Conservation (phyloP, 2,329 filamentous ascomycete genomes). For the Scedosporium apiospermum region DNA sequence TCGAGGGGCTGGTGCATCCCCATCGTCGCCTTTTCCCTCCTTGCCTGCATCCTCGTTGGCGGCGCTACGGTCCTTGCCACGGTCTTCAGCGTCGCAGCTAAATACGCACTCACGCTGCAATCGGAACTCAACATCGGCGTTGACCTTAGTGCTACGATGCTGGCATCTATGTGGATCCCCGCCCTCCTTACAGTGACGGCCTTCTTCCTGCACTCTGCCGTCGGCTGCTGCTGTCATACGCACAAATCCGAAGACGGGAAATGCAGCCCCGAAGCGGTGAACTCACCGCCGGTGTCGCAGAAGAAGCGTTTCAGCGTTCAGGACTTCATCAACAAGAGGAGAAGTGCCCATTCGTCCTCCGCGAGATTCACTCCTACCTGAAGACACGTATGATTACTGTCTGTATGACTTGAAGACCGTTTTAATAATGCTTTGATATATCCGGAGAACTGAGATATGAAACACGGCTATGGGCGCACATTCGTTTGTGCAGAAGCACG, state of each 20-base stretch:
- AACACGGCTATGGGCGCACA: background rate
- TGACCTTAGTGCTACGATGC: slow-evolving; percentile 62
- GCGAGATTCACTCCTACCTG: background rate
- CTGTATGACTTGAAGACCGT: background rate
- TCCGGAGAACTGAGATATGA: background rate
- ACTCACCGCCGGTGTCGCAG: background rate
- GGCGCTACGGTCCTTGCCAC: slow-evolving; percentile 69
- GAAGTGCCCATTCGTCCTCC: slow-evolving; percentile 1
- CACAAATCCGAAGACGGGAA: background rate
- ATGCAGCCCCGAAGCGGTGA: background rate
- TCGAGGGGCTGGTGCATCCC: slow-evolving; percentile 55
- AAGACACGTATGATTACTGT: background rate
- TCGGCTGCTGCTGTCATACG: slow-evolving; percentile 63
- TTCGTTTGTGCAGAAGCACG: background rate
- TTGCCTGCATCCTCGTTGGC: slow-evolving; percentile 57
- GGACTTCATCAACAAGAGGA: slow-evolving; percentile 6
- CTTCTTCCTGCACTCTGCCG: slow-evolving; percentile 62
- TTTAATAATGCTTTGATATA: background rate
- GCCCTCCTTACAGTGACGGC: slow-evolving; percentile 56
- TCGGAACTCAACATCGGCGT: slow-evolving; percentile 68
- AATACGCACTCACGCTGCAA: slow-evolving; percentile 62
- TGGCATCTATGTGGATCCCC: slow-evolving; percentile 85
- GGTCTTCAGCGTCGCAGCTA: slow-evolving; percentile 74
- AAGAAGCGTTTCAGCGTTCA: slow-evolving; percentile 6
- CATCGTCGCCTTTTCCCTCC: slow-evolving; percentile 57